Base-by-base conservation (phyloP, 306 rosid genomes). In the Potentilla sterilis region DNA sequence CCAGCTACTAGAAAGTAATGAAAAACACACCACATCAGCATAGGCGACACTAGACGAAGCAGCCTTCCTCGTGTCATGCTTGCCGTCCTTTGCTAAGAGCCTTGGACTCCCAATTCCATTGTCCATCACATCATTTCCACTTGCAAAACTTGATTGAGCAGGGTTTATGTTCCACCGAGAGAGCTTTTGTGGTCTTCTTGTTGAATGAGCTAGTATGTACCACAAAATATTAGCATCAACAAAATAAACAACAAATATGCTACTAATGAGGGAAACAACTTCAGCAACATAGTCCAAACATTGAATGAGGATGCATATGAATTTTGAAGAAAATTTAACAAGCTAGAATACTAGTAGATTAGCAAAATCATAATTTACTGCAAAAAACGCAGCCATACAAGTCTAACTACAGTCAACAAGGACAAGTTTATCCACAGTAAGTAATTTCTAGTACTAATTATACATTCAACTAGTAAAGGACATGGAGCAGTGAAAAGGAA, bases 111-210 rank as follows among this genome's bases (percentile, higher is more conserved):
- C 85, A 79, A 67, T 79, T 81, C 85, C 83, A 44, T 71, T 77
- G 51, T 75, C 77, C 74, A 82, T 78, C 38, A 75, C 78, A 48
- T 82, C 89, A 40, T 68, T 46, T 77, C 74, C 86, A 78, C 81
- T 79, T 38, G 70, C 86, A 41, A 68, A 24, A 67, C 49, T 75
- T 57, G 83, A 83, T 42, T 78, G 90, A 77, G 83, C 83, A 77
- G 87, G 87, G 49, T 84, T 76, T 37, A 86, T 74, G 85, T 81
- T 92, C 93, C 91, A 90, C n/a, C 96, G 86, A 92, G 98, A 89
- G 59, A 83, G 87, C 84, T 79, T 96, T 79, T 85, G 84, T 73
- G 75, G 79, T 85, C 87, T 90, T 47, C 63, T 77, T 67, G 77
- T 75, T 81, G 75, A 82, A 86, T 77, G 83, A 74, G 78, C 86